Evolutionary conservation across 2,329 filamentous ascomycete genomes (phyloP), one percentile per base, ranked within the genome.

Genomic region (Celoporthe dispersa): DNA sequence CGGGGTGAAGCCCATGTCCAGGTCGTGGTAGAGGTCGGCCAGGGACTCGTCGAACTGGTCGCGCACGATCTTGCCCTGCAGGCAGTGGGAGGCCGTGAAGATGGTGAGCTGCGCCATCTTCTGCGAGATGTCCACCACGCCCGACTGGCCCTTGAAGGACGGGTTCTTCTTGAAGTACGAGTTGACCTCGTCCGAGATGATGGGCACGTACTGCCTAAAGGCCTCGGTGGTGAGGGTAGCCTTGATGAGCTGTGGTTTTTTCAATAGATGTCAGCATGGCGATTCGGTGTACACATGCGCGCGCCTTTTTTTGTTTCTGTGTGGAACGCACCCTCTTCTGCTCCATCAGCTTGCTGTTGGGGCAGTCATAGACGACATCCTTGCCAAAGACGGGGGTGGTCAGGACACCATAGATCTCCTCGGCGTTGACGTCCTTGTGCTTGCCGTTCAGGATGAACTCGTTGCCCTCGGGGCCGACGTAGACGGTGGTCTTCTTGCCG

Each of bases 341-440:
- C 81, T 96, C 92, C 92, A 95, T 94, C 72, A 95, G 85, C 80
- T 94, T 94, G 62, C 91, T 84, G 79, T 94, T 94, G 57, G 92
- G 92, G 79, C 92, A 94, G 80, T 95, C 93, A 80, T 95, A 95
- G 64, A 94, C 90, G 59, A 96, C 91, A 80, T 92, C 89, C 78
- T 87, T 88, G 71, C 93, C 92, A 77, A 96, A 96, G 6, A 87
- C 85, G 12, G 86, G 85, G 0, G 81, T 86, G 7, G 83, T 86
- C 57, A 87, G 77, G 7, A 82, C 81, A 0, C 80, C 78, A 74
- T 88, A 88, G 73, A 87, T 84, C 41, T 87, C 85, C 75, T 88
- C 85, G 69, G 86, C 84, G 73, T 83, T 85, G 68, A 87, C 78
- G 70, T 88, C 85, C 71, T 81, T 79, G 35, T 84, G 80, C 74